These are phyloP conservation scores for Populus deltoides DNA, from an alignment of 345 rosid genomes.

Conservation along the genomic window DNA sequence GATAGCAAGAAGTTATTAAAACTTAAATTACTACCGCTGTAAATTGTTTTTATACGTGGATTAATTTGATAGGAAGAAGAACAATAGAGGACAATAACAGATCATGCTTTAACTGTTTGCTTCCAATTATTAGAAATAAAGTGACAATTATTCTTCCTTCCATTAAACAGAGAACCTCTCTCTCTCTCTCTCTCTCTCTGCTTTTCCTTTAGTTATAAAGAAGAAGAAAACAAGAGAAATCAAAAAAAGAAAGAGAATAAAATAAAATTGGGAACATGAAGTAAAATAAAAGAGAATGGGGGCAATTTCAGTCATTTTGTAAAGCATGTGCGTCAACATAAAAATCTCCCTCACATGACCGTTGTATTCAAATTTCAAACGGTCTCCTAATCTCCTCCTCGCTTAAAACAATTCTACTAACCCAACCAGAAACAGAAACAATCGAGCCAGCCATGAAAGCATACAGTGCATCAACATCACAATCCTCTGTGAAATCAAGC, in stretches of 20 bases:
- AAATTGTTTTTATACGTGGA: too few species aligned
- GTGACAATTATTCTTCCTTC: too few species aligned
- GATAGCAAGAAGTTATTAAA: too few species aligned
- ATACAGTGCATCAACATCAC: slow-evolving; percentile 3
- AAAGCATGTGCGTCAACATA: not conserved
- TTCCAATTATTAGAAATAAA: too few species aligned
- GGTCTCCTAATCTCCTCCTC: not conserved
- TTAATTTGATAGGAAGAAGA: too few species aligned
- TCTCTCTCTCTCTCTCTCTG: too few species aligned
- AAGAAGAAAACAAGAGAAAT: not conserved
- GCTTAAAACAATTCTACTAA: not conserved
- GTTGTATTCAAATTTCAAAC: slow-evolving; percentile 53
- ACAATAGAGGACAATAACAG: too few species aligned
- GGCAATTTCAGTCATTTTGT: not conserved
- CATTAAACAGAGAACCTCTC: too few species aligned
- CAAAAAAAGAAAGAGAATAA: not conserved
- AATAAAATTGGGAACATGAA: not conserved
- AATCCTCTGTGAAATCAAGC: slow-evolving; percentile 39
- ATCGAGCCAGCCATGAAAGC: slow-evolving; percentile 36
- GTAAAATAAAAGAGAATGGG: not conserved
- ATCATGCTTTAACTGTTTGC: too few species aligned
- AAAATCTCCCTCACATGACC: slow-evolving; percentile 25
- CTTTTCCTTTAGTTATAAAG: not conserved
- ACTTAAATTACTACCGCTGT: too few species aligned
- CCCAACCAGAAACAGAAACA: not conserved